phyloP scores from a whole-genome alignment of 2,329 filamentous ascomycete species.

The Botryotinia narcissicola region DNA sequence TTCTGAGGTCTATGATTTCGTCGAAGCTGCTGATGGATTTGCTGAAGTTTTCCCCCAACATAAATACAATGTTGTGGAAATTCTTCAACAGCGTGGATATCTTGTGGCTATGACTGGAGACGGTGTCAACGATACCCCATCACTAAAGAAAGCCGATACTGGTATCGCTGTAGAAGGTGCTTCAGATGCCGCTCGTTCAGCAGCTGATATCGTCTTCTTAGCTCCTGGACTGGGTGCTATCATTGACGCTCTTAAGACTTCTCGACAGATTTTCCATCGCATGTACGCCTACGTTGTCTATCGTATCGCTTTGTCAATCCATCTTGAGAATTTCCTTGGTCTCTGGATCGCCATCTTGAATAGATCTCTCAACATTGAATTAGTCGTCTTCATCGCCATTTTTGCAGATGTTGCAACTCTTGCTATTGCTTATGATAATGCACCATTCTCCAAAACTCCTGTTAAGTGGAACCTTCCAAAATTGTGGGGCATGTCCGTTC shows the following conservation, averaged over 20 bases:
- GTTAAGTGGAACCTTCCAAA: conserved; percentile 96
- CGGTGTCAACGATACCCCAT: conserved; percentile 91
- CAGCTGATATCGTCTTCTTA: conserved; percentile 91
- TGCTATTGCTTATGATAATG: conserved; percentile 91
- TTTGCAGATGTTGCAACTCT: conserved; percentile 91
- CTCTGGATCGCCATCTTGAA: conserved; percentile 90
- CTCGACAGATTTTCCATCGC: conserved; percentile 91
- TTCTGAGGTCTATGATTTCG: conserved; percentile 92
- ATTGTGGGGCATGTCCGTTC: conserved; percentile 88
- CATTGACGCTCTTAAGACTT: conserved; percentile 89
- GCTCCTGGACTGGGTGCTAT: conserved; percentile 88
- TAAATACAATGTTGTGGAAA: conserved; percentile 93
- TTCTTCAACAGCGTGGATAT: conserved; percentile 89
- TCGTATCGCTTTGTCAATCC: conserved; percentile 87
- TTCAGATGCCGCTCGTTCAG: conserved; percentile 85
- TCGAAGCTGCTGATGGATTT: conserved; percentile 92
- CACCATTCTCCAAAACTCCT: conserved; percentile 78
- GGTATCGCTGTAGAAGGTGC: conserved; percentile 93
- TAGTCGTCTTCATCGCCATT: conserved; percentile 92
- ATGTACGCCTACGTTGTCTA: conserved; percentile 97
- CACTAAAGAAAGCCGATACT: conserved; percentile 92
- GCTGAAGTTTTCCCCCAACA: conserved; percentile 93
- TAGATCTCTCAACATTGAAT: conserved; percentile 76
- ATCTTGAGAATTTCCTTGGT: conserved; percentile 87
- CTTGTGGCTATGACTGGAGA: conserved; percentile 96